These are phyloP conservation scores for Pseudozyma tsukubaensis DNA, from an alignment of 1,284 basidiomycete genomes.

Conservation along the genomic window DNA sequence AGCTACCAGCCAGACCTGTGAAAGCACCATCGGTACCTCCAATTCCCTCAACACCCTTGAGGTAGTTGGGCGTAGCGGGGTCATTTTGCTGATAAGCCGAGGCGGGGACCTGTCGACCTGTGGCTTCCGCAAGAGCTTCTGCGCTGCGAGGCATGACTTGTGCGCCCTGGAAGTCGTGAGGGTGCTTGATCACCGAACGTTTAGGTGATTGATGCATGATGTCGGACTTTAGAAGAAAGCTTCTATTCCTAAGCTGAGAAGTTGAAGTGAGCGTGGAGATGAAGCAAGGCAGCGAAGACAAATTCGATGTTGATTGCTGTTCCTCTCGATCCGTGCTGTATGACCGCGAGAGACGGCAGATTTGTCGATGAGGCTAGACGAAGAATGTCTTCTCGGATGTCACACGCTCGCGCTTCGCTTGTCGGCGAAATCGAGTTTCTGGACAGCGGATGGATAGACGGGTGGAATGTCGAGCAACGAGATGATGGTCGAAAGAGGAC, in stretches of 20 bases:
- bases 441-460: too few relatives aligned
- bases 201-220: constrained; percentile 55
- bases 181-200: constrained; percentile 61
- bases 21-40: constrained; percentile 33
- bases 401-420: too few relatives aligned
- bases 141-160: constrained; percentile 50
- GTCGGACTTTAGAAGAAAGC: background rate
- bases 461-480: background rate
- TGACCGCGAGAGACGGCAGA: too few relatives aligned
- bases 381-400: background rate
- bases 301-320: background rate
- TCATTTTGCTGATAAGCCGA: constrained; percentile 16
- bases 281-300: background rate
- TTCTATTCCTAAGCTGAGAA: too few relatives aligned
- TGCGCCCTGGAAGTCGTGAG: constrained; percentile 61
- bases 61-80: constrained; percentile 38
- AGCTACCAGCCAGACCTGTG: constrained; percentile 27
- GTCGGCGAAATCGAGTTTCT: too few relatives aligned
- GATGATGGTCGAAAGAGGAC: background rate
- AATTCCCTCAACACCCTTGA: constrained; percentile 39
- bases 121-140: constrained; percentile 43
- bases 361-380: background rate
- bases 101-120: constrained; percentile 6
- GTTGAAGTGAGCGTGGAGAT: background rate
- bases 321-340: too few relatives aligned